These are phyloP conservation scores for Oldenlandia corymbosa DNA, from an alignment of 257 asterid genomes.

Conservation along the genomic window DNA sequence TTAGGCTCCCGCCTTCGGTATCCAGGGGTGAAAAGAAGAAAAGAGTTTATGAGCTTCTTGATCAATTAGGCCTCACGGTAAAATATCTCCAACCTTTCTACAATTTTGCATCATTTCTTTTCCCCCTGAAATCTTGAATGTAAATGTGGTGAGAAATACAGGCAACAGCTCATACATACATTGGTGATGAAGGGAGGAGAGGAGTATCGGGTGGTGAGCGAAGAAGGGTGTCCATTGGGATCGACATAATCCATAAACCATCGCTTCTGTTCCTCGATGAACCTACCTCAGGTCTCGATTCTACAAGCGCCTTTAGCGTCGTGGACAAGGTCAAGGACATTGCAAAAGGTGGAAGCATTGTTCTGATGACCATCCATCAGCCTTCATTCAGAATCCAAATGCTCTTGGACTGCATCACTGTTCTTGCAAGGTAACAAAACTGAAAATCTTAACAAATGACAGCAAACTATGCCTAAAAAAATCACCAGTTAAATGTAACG, in stretches of 20 bases:
- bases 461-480: neutral
- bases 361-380: conserved; percentile 82
- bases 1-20: conserved; percentile 76
- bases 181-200: conserved; percentile 74
- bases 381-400: conserved; percentile 79
- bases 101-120: no score
- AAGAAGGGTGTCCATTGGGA: conserved; percentile 77
- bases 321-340: conserved; percentile 84
- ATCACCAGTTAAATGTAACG: neutral
- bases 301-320: conserved; percentile 78
- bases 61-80: conserved; percentile 77
- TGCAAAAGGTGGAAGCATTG: conserved; percentile 69
- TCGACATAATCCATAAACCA: conserved; percentile 85
- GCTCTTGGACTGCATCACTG: conserved; percentile 67
- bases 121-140: neutral
- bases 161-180: conserved; percentile 69
- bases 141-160: conserved; percentile 13
- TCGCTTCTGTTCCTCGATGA: conserved; percentile 78
- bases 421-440: conserved; percentile 60
- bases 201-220: conserved; percentile 86
- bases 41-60: conserved; percentile 62
- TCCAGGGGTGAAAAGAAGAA: conserved; percentile 67
- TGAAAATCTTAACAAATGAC: neutral
- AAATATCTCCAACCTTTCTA: neutral
- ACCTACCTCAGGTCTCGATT: conserved; percentile 87